Base-by-base conservation (phyloP, 1,284 basidiomycete species). In the Taiwanofungus camphoratus region DNA sequence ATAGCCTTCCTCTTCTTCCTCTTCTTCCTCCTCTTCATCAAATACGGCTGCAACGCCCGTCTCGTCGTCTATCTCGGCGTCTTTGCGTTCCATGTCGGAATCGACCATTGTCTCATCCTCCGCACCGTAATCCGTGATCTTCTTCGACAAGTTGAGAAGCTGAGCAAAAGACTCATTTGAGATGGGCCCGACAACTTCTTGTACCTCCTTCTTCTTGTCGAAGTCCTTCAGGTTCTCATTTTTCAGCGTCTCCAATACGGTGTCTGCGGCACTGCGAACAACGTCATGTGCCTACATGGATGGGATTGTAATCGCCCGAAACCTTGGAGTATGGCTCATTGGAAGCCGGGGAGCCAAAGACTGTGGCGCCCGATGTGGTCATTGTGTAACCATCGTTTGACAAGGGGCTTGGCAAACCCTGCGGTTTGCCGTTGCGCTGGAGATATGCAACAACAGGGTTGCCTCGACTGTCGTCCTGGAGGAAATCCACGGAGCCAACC, bases 231-330 rank as follows among this genome's bases (percentile, higher is more conserved):
- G 64, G 49, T 76, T 71, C 52, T 96, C 92, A 57, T 83, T 87
- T 69, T 98, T 99, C 56, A 99, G 76, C 3, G 81, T 78, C 67
- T 96, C 92, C 39, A 99, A 71, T 1, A 94, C 85, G 1, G 81
- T 80, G 64, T 99, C 95, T 13, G 96, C 87, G 4, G 96, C 96
- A 50, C 88, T 92, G 19, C 95, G 85, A 39, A 99, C 83, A 53
- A 99, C 85, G 52, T 98, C 95, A 59, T 93, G 91, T 0, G 93
- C 90, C 61, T 96, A 96, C 75, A 66, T 99, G 96, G 55, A 99
- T 96, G n/a, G 90, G 87, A 56, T 88, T 98, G 76, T 92, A 98
- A 68, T 99, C 96, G 37, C 95, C 94, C 2, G 95, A 98, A 46
- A 94, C 81, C 64, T 87, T 84, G 4, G 93, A 97, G 71, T 98